A percentile compares a stretch with the other conserved stretches of the same genome.
These are phyloP conservation scores for Saccharomyces uvarum DNA, from an alignment of 1,139 yeast species.

Conservation along the genomic window DNA sequence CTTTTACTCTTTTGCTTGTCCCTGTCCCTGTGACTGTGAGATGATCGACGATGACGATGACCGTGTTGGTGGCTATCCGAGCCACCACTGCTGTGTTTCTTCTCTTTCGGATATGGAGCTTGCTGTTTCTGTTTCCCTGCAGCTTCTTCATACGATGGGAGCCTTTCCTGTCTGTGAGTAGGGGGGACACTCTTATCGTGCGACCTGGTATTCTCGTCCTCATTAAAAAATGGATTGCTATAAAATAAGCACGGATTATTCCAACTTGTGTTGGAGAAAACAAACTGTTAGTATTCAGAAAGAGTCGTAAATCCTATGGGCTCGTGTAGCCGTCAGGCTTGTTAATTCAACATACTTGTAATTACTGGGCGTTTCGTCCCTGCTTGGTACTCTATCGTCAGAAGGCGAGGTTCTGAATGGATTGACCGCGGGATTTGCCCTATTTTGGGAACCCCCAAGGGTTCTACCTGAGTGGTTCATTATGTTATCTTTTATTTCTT, in stretches of 20 bases:
- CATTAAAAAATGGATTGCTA: background rate
- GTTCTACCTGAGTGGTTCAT: background rate
- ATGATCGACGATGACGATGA: slow-evolving; percentile 6
- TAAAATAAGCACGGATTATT: background rate
- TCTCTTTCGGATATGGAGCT: background rate
- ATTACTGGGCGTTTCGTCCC: background rate
- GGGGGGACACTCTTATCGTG: background rate
- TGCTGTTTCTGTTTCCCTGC: background rate
- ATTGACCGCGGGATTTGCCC: background rate
- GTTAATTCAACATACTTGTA: background rate
- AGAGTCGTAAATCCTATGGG: background rate
- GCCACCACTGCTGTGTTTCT: background rate
- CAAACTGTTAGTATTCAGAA: background rate
- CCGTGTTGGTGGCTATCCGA: slow-evolving; percentile 7
- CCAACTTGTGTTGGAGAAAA: background rate
- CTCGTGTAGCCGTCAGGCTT: background rate
- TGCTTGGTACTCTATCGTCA: slow-evolving; percentile 1
- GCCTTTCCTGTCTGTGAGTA: background rate
- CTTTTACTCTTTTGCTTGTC: slow-evolving; percentile 32
- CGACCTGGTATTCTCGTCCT: background rate
- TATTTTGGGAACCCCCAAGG: background rate
- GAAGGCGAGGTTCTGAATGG: background rate
- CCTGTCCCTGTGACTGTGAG: background rate
- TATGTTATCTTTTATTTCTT: background rate
- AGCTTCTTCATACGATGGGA: background rate